phyloP scores from a whole-genome alignment of 805 yeast genomes.

The Starmerella bacillaris region DNA sequence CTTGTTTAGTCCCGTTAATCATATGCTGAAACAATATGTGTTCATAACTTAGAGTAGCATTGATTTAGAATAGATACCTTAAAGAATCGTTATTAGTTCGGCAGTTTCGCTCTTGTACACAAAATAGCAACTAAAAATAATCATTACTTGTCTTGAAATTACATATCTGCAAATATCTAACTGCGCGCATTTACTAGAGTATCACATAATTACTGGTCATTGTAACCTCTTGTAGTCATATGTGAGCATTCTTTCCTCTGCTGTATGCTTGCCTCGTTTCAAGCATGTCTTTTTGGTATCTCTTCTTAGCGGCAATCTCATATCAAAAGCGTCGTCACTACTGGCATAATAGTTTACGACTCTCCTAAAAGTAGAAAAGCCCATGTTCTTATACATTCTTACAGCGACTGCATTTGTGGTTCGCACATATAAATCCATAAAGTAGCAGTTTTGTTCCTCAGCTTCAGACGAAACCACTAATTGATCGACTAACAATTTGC shows the following conservation, averaged over 20 bases:
- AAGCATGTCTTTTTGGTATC: constrained; percentile 21
- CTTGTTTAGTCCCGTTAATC: no score
- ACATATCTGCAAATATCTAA: no score
- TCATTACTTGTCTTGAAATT: no score
- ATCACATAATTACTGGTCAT: no score
- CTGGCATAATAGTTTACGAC: constrained; percentile 76
- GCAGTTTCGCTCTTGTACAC: no score
- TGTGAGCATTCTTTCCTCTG: constrained; percentile 14
- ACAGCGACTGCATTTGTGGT: constrained; percentile 69
- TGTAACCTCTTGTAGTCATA: constrained; percentile 17
- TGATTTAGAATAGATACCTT: no score
- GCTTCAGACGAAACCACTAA: constrained; percentile 56
- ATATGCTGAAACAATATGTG: no score
- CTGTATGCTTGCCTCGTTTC: constrained; percentile 17
- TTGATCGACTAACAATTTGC: constrained; percentile 57
- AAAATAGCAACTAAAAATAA: no score
- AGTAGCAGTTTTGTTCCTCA: constrained; percentile 65
- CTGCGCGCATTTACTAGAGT: no score
- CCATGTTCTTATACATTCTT: constrained; percentile 66
- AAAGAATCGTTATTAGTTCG: no score
- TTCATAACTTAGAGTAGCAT: no score
- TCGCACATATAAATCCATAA: constrained; percentile 80
- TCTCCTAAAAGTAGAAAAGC: constrained; percentile 67
- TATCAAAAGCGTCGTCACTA: constrained; percentile 64
- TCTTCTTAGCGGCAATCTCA: constrained; percentile 26